A percentile compares a stretch with the other conserved stretches of the same genome.
Conservation (phyloP, 495 filamentous ascomycete genomes). For the Podospora pseudoanserina region DNA sequence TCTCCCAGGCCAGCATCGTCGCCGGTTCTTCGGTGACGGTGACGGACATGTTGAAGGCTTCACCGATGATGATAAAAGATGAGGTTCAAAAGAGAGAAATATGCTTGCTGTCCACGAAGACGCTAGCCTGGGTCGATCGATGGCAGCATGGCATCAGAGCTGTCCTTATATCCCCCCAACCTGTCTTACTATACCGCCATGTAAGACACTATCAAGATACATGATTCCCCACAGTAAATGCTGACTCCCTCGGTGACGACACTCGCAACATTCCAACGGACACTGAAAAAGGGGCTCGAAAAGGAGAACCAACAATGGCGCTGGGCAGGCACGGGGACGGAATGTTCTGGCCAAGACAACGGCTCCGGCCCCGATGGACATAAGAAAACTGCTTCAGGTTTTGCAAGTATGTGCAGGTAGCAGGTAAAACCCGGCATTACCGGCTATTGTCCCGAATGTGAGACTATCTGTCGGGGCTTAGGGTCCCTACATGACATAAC, state of each 20-base stretch:
- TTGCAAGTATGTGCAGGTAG: neutral
- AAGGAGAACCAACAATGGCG: neutral
- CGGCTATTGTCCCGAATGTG: neutral
- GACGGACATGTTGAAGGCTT: neutral
- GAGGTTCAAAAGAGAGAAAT: neutral
- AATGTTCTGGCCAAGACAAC: neutral
- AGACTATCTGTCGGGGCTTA: neutral
- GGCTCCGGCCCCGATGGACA: neutral
- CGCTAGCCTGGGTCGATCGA: neutral
- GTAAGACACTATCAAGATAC: neutral
- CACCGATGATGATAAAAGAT: neutral
- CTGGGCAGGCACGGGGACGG: neutral
- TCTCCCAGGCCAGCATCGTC: neutral
- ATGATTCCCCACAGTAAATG: neutral
- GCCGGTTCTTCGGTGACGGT: neutral
- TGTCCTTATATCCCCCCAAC: neutral
- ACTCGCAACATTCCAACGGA: neutral
- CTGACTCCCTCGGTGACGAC: neutral
- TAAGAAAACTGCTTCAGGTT: neutral
- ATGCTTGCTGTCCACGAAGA: neutral
- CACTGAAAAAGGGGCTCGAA: neutral
- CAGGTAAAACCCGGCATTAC: neutral
- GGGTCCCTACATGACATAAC: neutral
- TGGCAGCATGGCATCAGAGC: neutral
- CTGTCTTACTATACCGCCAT: neutral